A percentile compares a stretch with the other conserved stretches of the same genome.
phyloP scores from a whole-genome alignment of 139 green algal genomes.

The Microglena sp. region DNA sequence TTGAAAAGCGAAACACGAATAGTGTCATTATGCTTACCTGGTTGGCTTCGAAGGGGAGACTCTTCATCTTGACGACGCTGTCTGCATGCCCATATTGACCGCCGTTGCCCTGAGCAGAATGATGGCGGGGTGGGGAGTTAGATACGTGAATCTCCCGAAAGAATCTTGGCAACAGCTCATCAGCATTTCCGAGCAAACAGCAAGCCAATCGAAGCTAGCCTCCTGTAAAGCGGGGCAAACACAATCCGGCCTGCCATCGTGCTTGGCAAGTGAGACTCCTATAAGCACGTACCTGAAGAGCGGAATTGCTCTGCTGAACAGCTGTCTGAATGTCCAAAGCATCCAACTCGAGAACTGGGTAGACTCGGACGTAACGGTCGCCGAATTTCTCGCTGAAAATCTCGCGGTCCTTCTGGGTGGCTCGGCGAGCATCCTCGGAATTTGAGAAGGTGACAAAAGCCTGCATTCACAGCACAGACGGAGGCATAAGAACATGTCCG shows the following conservation, averaged over 20 bases:
- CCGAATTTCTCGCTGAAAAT: constrained; percentile 61
- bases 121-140: neutral
- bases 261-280: no score
- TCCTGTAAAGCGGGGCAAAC: no score
- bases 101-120: constrained; percentile 8
- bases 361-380: constrained; percentile 63
- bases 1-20: no score
- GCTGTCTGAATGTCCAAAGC: constrained; percentile 44
- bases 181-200: no score
- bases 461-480: constrained; percentile 25
- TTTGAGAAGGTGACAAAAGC: constrained; percentile 55
- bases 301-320: constrained; percentile 24
- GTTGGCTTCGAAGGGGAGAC: constrained; percentile 51
- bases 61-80: constrained; percentile 63
- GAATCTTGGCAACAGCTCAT: no score
- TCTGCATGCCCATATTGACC: constrained; percentile 33
- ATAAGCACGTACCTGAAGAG: no score
- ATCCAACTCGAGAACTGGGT: constrained; percentile 46
- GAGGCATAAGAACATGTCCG: neutral
- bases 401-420: constrained; percentile 59
- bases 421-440: constrained; percentile 39
- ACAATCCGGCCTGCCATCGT: no score
- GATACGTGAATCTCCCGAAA: no score
- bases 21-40: constrained; percentile 5
- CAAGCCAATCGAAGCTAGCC: no score